Percentiles rank a stretch among this genome's conserved stretches.
Conservation (phyloP, 257 asterid species). For the Verbena officinalis region DNA sequence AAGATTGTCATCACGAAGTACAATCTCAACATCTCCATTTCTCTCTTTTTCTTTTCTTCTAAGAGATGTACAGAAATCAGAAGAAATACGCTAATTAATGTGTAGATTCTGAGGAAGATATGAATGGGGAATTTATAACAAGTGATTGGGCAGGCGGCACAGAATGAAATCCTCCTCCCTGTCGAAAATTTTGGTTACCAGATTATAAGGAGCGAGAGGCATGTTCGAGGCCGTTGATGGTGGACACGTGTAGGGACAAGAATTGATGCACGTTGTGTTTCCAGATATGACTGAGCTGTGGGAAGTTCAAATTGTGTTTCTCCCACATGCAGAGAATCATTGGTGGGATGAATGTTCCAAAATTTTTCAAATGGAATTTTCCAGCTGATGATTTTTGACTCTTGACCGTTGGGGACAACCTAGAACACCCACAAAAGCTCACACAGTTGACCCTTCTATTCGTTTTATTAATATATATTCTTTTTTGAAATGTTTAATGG, state of each 20-base stretch:
- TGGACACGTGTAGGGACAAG: conserved; percentile 46
- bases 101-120: neutral
- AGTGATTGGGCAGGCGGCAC: neutral
- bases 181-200: conserved; percentile 29
- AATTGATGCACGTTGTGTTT: conserved; percentile 34
- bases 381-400: conserved; percentile 1
- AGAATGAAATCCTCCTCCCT: conserved; percentile 2
- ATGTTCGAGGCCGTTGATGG: conserved; percentile 35
- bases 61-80: neutral
- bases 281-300: conserved; percentile 57
- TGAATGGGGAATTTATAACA: neutral
- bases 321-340: conserved; percentile 34
- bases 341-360: conserved; percentile 13
- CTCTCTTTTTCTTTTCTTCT: no score
- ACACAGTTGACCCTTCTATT: conserved; percentile 2
- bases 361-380: conserved; percentile 17
- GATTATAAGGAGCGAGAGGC: conserved; percentile 20
- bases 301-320: conserved; percentile 3
- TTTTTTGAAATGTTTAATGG: no score
- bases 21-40: conserved; percentile 58
- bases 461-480: no score
- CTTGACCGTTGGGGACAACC: conserved; percentile 34
- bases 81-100: neutral
- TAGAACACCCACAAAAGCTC: neutral
- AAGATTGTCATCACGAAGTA: conserved; percentile 37